Percentiles rank a stretch among this genome's conserved stretches.
These are phyloP conservation scores for Boletus bicolor DNA, from an alignment of 768 basidiomycete genomes.

Conservation along the genomic window DNA sequence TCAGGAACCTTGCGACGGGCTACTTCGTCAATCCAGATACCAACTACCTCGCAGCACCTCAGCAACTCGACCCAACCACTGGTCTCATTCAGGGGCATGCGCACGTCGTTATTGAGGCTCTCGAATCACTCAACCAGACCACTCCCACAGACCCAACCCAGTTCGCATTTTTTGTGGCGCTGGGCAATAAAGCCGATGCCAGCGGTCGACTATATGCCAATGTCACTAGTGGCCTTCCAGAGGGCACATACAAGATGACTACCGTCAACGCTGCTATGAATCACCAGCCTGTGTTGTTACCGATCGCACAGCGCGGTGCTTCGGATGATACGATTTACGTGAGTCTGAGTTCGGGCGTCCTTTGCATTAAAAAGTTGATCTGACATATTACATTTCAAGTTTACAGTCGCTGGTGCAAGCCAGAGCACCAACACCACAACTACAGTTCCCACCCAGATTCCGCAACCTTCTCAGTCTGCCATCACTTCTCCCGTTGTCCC, in stretches of 20 bases:
- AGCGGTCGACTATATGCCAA: slow-evolving; percentile 44
- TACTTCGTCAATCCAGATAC: slow-evolving; percentile 52
- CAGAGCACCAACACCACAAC: slow-evolving; percentile 14
- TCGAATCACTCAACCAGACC: slow-evolving; percentile 48
- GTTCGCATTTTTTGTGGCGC: slow-evolving; percentile 59
- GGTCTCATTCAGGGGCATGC: slow-evolving; percentile 60
- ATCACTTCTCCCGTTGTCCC: neutral
- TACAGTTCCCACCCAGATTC: neutral
- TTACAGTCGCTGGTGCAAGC: slow-evolving; percentile 21
- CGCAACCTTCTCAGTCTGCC: slow-evolving; percentile 1
- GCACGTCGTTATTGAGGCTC: slow-evolving; percentile 57
- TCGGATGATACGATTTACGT: slow-evolving; percentile 43
- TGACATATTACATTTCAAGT: slow-evolving; percentile 18
- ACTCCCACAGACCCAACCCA: slow-evolving; percentile 44
- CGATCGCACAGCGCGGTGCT: slow-evolving; percentile 39
- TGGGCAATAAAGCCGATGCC: slow-evolving; percentile 43
- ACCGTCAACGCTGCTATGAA: slow-evolving; percentile 46
- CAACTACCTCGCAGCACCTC: slow-evolving; percentile 58
- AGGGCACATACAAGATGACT: slow-evolving; percentile 48
- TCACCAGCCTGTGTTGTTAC: slow-evolving; percentile 39
- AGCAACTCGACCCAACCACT: slow-evolving; percentile 39
- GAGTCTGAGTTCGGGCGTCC: slow-evolving; percentile 10
- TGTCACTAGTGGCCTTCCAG: slow-evolving; percentile 52
- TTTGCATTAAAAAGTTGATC: neutral
- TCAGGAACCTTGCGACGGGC: slow-evolving; percentile 47